Percentiles rank a stretch among this genome's conserved stretches.
These are phyloP conservation scores for Globisporangium emineosum DNA, from an alignment of 352 stramenopile genomes.

Conservation along the genomic window DNA sequence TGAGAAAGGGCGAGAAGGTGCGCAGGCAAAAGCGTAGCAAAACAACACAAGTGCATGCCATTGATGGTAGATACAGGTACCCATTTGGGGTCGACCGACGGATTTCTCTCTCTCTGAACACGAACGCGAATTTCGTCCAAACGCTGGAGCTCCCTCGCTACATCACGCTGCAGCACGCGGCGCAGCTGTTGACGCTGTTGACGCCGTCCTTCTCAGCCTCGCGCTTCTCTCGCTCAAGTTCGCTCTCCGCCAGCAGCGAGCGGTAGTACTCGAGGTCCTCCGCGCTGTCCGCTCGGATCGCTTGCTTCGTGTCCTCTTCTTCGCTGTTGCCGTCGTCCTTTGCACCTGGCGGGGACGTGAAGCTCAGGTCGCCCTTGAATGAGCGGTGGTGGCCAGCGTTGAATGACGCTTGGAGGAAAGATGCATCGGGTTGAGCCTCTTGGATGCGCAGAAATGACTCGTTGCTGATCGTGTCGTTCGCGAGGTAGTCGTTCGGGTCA, in stretches of 20 bases:
- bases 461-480: constrained; percentile 73
- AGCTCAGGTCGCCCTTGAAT: constrained; percentile 61
- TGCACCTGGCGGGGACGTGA: constrained; percentile 9
- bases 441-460: constrained; percentile 57
- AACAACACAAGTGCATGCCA: not conserved
- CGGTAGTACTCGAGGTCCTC: constrained; percentile 53
- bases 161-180: constrained; percentile 57
- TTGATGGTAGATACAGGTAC: not conserved
- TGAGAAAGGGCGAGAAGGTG: not conserved
- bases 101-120: not conserved
- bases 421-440: constrained; percentile 23
- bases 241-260: constrained; percentile 37
- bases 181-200: constrained; percentile 34
- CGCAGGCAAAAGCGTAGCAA: not conserved
- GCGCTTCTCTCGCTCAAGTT: constrained; percentile 28
- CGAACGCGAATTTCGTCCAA: not conserved
- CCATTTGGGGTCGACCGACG: not conserved
- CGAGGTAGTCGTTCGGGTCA: constrained; percentile 54
- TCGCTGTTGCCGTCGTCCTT: constrained; percentile 3
- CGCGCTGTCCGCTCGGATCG: constrained; percentile 20
- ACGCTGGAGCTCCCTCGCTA: constrained; percentile 6
- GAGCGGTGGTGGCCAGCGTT: constrained; percentile 20
- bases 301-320: constrained; percentile 5
- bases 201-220: constrained; percentile 19
- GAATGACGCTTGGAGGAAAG: constrained; percentile 23